phyloP scores from a whole-genome alignment of 371 early-diverging fungal genomes.

The Mycotypha africana region DNA sequence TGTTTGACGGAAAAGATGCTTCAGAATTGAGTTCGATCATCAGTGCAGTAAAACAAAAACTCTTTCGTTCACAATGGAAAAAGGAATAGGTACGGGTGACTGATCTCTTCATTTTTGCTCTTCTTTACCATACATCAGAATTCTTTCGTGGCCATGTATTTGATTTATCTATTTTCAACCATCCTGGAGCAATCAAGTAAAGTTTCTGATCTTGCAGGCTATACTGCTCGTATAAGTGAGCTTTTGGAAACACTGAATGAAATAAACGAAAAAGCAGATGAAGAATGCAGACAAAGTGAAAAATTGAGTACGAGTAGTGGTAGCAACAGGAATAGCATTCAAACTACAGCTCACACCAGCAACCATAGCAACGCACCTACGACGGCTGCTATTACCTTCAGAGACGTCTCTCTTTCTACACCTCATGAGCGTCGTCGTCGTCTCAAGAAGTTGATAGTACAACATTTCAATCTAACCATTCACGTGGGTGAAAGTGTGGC shows the following conservation, averaged over 20 bases:
- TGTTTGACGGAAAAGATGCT: constrained; percentile 60
- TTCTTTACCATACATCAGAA: no score
- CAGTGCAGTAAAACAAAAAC: constrained; percentile 49
- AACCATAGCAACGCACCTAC: no score
- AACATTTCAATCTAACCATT: constrained; percentile 45
- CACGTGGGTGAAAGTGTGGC: constrained; percentile 50
- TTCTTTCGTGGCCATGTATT: constrained; percentile 75
- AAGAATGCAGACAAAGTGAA: no score
- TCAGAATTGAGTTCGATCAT: constrained; percentile 72
- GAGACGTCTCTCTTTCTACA: constrained; percentile 26
- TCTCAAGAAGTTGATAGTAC: constrained; percentile 28
- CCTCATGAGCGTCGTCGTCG: no score
- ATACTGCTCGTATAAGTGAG: constrained; percentile 81
- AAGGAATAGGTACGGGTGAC: no score
- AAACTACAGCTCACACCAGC: no score
- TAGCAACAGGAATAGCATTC: no score
- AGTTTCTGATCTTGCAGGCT: constrained; percentile 78
- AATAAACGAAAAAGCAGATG: constrained; percentile 21
- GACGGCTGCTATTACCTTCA: constrained; percentile 31
- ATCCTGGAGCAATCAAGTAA: constrained; percentile 66
- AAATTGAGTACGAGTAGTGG: no score
- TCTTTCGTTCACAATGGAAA: no score
- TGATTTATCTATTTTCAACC: constrained; percentile 67
- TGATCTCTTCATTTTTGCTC: no score
- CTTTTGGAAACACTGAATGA: constrained; percentile 67